A percentile compares a stretch with the other conserved stretches of the same genome.
Conservation (phyloP, 2,329 filamentous ascomycete genomes). For the Rhinocladiella similis region DNA sequence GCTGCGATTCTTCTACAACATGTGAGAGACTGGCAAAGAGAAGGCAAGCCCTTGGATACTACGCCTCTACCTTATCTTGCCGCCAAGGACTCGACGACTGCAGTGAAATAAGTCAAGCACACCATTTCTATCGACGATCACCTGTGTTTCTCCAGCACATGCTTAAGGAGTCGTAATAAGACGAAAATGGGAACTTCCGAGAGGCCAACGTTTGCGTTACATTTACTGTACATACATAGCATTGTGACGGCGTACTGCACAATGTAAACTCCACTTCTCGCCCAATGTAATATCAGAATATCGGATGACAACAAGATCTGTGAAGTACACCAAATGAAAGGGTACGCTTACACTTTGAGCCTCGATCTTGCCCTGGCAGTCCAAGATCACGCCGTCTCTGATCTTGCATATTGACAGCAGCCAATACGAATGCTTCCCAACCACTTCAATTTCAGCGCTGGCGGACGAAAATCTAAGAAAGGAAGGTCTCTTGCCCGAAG, state of each 20-base stretch:
- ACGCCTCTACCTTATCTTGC: conserved; percentile 27
- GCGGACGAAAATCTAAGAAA: conserved; percentile 19
- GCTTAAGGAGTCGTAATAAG: not conserved
- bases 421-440: conserved; percentile 24
- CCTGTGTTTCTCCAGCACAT: not conserved
- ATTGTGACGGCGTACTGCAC: conserved; percentile 13
- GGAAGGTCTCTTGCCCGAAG: conserved; percentile 15
- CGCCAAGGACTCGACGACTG: conserved; percentile 1
- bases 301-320: not conserved
- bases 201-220: not conserved
- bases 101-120: conserved; percentile 1
- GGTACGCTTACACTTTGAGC: not conserved
- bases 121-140: not conserved
- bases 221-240: not conserved
- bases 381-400: conserved; percentile 25
- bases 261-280: conserved; percentile 18
- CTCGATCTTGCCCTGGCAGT: conserved; percentile 6
- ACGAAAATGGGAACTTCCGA: not conserved
- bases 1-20: conserved; percentile 83
- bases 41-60: conserved; percentile 53
- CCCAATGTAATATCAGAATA: conserved; percentile 8
- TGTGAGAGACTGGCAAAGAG: conserved; percentile 72
- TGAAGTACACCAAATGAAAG: conserved; percentile 3
- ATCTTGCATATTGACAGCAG: conserved; percentile 20
- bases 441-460: conserved; percentile 23